Percentiles rank a stretch among this genome's conserved stretches.
phyloP scores from a whole-genome alignment of 2,329 filamentous ascomycete genomes.

The Alternaria hordeiaustralica region DNA sequence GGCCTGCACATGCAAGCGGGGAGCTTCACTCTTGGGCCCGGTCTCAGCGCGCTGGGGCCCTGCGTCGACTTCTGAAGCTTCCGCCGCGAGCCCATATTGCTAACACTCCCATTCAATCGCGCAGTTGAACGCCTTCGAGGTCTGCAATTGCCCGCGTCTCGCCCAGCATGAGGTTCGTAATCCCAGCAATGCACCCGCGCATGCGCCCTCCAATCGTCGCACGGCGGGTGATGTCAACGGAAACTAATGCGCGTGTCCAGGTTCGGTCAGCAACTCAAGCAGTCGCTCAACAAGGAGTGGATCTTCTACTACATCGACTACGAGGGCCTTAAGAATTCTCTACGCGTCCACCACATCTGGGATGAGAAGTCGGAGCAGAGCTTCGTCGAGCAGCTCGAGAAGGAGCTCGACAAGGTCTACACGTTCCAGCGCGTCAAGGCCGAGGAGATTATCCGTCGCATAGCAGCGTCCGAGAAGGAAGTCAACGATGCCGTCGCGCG shows the following conservation, averaged over 20 bases:
- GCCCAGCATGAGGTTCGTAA: conserved; percentile 30
- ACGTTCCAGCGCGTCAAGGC: conserved; percentile 97
- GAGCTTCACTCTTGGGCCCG: conserved; percentile 13
- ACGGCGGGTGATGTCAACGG: conserved; percentile 28
- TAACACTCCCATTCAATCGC: conserved; percentile 11
- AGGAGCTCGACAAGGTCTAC: conserved; percentile 95
- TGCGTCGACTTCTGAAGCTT: conserved; percentile 9
- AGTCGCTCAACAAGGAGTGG: conserved; percentile 95
- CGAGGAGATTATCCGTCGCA: conserved; percentile 91
- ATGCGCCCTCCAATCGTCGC: conserved; percentile 20
- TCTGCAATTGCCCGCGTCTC: conserved; percentile 14
- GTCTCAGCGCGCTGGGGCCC: conserved; percentile 6
- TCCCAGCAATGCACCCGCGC: conserved; percentile 9
- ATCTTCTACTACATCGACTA: conserved; percentile 99
- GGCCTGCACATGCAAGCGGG: conserved; percentile 17
- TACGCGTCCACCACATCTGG: conserved; percentile 82
- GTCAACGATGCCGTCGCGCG: conserved; percentile 85
- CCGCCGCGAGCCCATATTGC: conserved; percentile 10
- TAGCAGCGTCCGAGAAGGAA: conserved; percentile 85
- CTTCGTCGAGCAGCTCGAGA: conserved; percentile 86
- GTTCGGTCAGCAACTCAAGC: conserved; percentile 96
- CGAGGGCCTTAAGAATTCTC: conserved; percentile 85
- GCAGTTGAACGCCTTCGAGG: not conserved
- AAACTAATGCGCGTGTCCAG: conserved; percentile 50
- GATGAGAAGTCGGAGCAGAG: conserved; percentile 87